Percentiles rank a stretch among this genome's conserved stretches.
phyloP scores from a whole-genome alignment of 805 yeast genomes.

The Maudiozyma barnettii region DNA sequence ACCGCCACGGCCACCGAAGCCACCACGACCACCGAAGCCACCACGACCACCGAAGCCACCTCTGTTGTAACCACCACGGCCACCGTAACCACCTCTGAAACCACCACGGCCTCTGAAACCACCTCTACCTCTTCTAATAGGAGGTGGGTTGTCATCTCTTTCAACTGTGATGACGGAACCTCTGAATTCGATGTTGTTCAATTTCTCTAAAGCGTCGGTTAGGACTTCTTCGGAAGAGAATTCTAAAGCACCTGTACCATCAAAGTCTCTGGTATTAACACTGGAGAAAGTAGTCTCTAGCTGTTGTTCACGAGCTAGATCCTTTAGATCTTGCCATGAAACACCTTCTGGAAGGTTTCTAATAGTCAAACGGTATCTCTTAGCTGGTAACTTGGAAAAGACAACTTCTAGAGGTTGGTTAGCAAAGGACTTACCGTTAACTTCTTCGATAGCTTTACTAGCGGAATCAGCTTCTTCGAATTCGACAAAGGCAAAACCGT shows the following conservation, averaged over 20 bases:
- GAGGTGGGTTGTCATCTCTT: conserved; percentile 56
- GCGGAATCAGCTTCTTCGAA: conserved; percentile 68
- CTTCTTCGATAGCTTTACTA: conserved; percentile 60
- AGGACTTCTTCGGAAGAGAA: conserved; percentile 61
- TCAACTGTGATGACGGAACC: conserved; percentile 66
- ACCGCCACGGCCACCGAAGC: conserved; percentile 35
- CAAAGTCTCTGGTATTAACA: conserved; percentile 37
- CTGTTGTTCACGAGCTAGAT: conserved; percentile 72
- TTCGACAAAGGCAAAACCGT: conserved; percentile 86
- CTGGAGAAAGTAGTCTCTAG: conserved; percentile 52
- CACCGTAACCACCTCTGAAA: conserved; percentile 19
- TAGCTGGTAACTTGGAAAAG: conserved; percentile 43
- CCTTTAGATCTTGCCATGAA: conserved; percentile 86
- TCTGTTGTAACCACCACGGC: conserved; percentile 17
- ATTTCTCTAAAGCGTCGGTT: conserved; percentile 59
- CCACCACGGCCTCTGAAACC: conserved; percentile 41
- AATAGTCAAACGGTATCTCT: conserved; percentile 64
- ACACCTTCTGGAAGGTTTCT: conserved; percentile 64
- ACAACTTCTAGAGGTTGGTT: conserved; percentile 39
- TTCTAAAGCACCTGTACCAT: conserved; percentile 40
- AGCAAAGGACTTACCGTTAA: conserved; percentile 62
- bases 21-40: conserved; percentile 39
- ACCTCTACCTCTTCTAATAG: conserved; percentile 39
- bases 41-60: conserved; percentile 37
- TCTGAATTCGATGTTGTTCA: conserved; percentile 62